These are phyloP conservation scores for Leccinum sublutescens DNA, from an alignment of 768 basidiomycete species.

Conservation along the genomic window DNA sequence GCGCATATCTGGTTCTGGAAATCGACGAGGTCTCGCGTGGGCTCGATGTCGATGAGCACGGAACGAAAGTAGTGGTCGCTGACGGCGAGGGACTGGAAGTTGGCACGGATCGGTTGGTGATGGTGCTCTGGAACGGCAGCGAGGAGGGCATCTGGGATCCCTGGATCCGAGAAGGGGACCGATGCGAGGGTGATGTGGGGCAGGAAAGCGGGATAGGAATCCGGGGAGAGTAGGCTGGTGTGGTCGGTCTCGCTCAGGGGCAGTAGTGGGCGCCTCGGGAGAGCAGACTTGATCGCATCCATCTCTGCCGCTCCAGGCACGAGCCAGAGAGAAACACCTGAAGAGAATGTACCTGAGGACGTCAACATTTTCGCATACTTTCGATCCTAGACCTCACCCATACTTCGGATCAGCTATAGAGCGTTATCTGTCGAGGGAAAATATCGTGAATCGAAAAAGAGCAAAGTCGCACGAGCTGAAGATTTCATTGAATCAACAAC, in stretches of 20 bases:
- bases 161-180: constrained; percentile 29
- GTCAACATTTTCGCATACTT: background rate
- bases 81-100: constrained; percentile 54
- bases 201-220: constrained; percentile 58
- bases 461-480: background rate
- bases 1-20: constrained; percentile 51
- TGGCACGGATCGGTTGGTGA: constrained; percentile 34
- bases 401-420: background rate
- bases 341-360: background rate
- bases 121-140: constrained; percentile 38
- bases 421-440: background rate
- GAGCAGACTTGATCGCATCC: constrained; percentile 43
- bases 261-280: constrained; percentile 23
- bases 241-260: constrained; percentile 7
- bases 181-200: constrained; percentile 72
- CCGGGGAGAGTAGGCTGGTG: constrained; percentile 19
- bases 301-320: constrained; percentile 52
- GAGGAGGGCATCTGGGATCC: constrained; percentile 29
- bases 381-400: constrained; percentile 21
- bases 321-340: constrained; percentile 70
- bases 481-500: background rate
- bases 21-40: constrained; percentile 41
- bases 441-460: background rate
- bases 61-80: constrained; percentile 71
- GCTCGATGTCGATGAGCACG: constrained; percentile 55